These are phyloP conservation scores for Candida vartiovaarae DNA, from an alignment of 805 yeast genomes.

Conservation along the genomic window DNA sequence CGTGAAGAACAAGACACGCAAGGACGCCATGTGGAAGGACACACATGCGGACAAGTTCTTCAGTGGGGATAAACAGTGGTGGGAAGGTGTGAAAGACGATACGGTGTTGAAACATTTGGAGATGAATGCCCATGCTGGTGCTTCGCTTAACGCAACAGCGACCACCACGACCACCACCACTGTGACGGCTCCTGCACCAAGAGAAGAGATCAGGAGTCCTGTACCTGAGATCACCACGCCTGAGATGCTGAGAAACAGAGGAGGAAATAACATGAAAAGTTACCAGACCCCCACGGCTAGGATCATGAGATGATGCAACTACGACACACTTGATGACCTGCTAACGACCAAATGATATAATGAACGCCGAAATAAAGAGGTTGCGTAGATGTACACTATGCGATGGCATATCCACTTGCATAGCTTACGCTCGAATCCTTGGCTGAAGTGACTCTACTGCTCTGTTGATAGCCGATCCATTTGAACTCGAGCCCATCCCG, in stretches of 20 bases:
- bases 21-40: slow-evolving; percentile 23
- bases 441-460: slow-evolving; percentile 41
- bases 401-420: slow-evolving; percentile 58
- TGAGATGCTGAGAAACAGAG: slow-evolving; percentile 17
- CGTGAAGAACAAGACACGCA: slow-evolving; percentile 11
- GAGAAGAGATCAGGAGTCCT: background rate
- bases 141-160: background rate
- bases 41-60: slow-evolving; percentile 20
- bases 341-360: background rate
- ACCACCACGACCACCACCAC: background rate
- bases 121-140: background rate
- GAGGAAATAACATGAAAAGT: slow-evolving; percentile 10
- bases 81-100: slow-evolving; percentile 7
- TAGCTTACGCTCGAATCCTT: slow-evolving; percentile 85
- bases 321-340: background rate
- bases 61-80: slow-evolving; percentile 15
- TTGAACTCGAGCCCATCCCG: slow-evolving; percentile 33
- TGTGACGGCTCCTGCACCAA: background rate
- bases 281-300: slow-evolving; percentile 22
- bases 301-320: slow-evolving; percentile 15
- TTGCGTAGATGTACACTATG: background rate
- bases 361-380: background rate
- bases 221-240: slow-evolving; percentile 19
- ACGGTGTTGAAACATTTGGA: slow-evolving; percentile 14
- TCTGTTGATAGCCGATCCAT: slow-evolving; percentile 81